Evolutionary conservation across 768 basidiomycete genomes (phyloP), one percentile per base, ranked within the genome.

Genomic region (Lactifluus piperatus): DNA sequence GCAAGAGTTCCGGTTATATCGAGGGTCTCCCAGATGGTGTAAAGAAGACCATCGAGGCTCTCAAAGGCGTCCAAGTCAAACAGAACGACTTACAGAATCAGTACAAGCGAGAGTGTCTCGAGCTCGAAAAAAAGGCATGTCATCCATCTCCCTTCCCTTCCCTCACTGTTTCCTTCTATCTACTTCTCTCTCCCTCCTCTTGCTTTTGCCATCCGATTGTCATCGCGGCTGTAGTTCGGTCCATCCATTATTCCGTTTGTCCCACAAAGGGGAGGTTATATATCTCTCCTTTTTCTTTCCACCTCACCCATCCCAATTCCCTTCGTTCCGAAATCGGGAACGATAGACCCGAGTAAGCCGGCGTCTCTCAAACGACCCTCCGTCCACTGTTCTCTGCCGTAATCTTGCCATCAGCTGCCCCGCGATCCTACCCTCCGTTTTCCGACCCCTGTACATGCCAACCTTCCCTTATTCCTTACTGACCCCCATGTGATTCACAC

Each of bases 61-160:
- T 99, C 69, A 95, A 97, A 72, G 95, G 94, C 53, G 80, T 99
- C 45, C 95, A 97, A 73, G 83, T 83, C 66, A 86, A 92, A 75
- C 93, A 97, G 72, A 83, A 85, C 65, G 86, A 91, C 66, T 80
- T 97, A 45, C 92, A 97, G 71, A 88, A 88, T 67, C 82, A 93
- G 78, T 92, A 94, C 79, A 97, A 97, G 74, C 82, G 85, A 69
- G 95, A 97, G 72, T 91, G 94, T 68, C 78, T 97, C 47, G 91
- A 94, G 72, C 79, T 98, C 56, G 94, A 98, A 79, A 91, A 94
- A 77, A 97, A 95, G 79, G 93, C 91, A 64, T 53, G 81, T 68
- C 46, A 63, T 58, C 8, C 27, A 16, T 47, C 27, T 34, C 39
- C 30, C 20, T 8, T 26, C 8, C 14, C 45, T 20, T 36, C 47